Conservation (phyloP, 2,329 filamentous ascomycete genomes). For the Aspergillus novofumigatus region DNA sequence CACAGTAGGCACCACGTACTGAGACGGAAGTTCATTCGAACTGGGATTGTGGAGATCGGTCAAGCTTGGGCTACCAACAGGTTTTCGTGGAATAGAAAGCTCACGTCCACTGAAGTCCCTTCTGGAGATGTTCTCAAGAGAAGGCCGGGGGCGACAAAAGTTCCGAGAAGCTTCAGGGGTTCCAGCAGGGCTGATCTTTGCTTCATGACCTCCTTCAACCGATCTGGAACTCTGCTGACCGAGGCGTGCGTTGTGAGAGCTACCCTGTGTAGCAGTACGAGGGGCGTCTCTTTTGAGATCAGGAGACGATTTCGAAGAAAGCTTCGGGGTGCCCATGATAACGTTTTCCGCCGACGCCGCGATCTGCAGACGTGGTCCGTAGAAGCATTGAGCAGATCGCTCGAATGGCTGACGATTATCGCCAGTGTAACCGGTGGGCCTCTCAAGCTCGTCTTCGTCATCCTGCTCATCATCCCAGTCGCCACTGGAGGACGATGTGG, state of each 20-base stretch:
- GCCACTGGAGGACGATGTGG: slow-evolving; percentile 5
- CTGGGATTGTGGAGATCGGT: slow-evolving; percentile 2
- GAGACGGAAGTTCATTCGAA: background rate
- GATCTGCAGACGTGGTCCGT: slow-evolving; percentile 24
- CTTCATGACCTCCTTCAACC: background rate
- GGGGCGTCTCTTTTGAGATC: background rate
- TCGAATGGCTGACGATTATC: slow-evolving; percentile 16
- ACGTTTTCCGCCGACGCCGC: slow-evolving; percentile 24
- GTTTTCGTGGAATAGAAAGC: slow-evolving; percentile 10
- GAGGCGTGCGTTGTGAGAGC: background rate
- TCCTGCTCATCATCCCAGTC: slow-evolving; percentile 12
- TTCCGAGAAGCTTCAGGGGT: slow-evolving; percentile 1
- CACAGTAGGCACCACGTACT: slow-evolving; percentile 1
- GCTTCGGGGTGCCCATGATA: slow-evolving; percentile 19
- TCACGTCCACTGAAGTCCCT: slow-evolving; percentile 10
- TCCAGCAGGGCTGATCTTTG: background rate
- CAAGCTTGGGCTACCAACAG: slow-evolving; percentile 4
- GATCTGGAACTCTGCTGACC: background rate
- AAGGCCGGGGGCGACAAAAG: slow-evolving; percentile 10
- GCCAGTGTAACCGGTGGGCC: slow-evolving; percentile 19
- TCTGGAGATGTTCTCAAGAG: slow-evolving; percentile 8
- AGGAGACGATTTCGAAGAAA: background rate
- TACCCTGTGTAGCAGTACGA: background rate
- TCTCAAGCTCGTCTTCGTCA: slow-evolving; percentile 34
- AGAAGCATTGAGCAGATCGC: slow-evolving; percentile 4